Evolutionary conservation across 768 basidiomycete species (phyloP), one percentile per base, ranked within the genome.

Genomic region (Serendipita indica): DNA sequence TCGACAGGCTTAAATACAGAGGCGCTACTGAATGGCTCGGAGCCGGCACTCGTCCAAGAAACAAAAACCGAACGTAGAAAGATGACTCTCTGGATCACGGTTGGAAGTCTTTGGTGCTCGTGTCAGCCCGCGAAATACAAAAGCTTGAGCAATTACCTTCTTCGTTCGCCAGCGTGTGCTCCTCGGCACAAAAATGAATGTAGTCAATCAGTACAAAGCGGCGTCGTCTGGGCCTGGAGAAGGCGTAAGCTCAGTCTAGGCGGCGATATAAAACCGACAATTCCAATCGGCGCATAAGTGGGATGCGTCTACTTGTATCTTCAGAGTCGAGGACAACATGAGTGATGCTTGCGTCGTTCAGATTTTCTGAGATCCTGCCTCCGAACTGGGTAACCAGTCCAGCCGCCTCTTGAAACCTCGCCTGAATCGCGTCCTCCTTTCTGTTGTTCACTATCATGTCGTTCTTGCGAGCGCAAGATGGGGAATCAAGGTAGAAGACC

Each of bases 401-500:
- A 12, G 73, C 69, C 4, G 84, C 62, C 58, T 79, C 67, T 28
- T 64, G 62, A 58, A 92, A 79, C 89, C 74, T 77, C 62, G 74
- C 64, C 30, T 71, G 71, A 33, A 88, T 78, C 0, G 74, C 75
- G 27, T 71, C 70, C 64, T 79, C 78, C 39, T 78, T 64, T 67
- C 77, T 79, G 46, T 77, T 67, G 56, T 78, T 78, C 33, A 83
- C 73, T 2, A 61, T 45, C 75, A 94, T 79, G 7, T 76, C 79
- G 62, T 89, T 77, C 67, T 74, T 71, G 5, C 67, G 69, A 0
- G 92, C 89, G 64, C 90, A 90, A 20, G 74, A 74, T 0, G 83
- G 77, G 2, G 86, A 79, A 68, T 98, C 93, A 34, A 98, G 74
- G 70, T 96, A 97, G 69, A 94, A 93, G 63, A 80, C 82, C 62